Conservation (phyloP, 2,329 filamentous ascomycete genomes). For the Hypoxylon sp. region DNA sequence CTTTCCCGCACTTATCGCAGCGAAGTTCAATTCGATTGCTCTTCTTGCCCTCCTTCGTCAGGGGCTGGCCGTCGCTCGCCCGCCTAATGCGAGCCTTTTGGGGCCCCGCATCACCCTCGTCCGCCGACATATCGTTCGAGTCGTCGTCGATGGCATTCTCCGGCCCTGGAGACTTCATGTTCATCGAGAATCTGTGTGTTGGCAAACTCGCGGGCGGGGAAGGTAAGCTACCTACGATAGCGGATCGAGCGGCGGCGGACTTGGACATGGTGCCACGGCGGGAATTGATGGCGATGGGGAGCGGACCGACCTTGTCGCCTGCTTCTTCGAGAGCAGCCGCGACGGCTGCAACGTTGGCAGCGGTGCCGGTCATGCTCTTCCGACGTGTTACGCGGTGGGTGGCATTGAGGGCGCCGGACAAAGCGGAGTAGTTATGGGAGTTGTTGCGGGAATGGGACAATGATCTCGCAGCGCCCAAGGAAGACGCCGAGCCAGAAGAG, state of each 20-base stretch:
- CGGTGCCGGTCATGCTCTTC: slow-evolving; percentile 89
- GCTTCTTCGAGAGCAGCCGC: slow-evolving; percentile 79
- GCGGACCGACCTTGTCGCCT: slow-evolving; percentile 69
- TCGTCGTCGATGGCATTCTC: slow-evolving; percentile 80
- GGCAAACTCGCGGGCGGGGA: slow-evolving; percentile 79
- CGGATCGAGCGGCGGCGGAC: slow-evolving; percentile 66
- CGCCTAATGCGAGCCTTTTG: slow-evolving; percentile 68
- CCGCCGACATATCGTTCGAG: slow-evolving; percentile 69
- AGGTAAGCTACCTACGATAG: slow-evolving; percentile 70
- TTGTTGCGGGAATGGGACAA: slow-evolving; percentile 77
- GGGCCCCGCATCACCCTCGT: slow-evolving; percentile 65
- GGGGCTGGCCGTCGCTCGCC: slow-evolving; percentile 89
- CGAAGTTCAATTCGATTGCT: slow-evolving; percentile 87
- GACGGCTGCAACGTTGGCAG: slow-evolving; percentile 80
- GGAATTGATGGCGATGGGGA: slow-evolving; percentile 70
- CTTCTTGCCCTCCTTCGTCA: slow-evolving; percentile 85
- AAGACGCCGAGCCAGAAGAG: slow-evolving; percentile 70
- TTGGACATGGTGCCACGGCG: slow-evolving; percentile 81
- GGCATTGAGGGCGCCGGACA: slow-evolving; percentile 81
- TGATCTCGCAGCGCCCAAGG: slow-evolving; percentile 71
- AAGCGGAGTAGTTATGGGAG: slow-evolving; percentile 85
- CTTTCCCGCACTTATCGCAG: slow-evolving; percentile 98
- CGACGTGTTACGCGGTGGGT: slow-evolving; percentile 90
- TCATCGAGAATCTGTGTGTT: slow-evolving; percentile 66
- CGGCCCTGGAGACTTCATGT: slow-evolving; percentile 65